Base-by-base conservation (phyloP, 345 rosid species). In the Pelargonium nanum region DNA sequence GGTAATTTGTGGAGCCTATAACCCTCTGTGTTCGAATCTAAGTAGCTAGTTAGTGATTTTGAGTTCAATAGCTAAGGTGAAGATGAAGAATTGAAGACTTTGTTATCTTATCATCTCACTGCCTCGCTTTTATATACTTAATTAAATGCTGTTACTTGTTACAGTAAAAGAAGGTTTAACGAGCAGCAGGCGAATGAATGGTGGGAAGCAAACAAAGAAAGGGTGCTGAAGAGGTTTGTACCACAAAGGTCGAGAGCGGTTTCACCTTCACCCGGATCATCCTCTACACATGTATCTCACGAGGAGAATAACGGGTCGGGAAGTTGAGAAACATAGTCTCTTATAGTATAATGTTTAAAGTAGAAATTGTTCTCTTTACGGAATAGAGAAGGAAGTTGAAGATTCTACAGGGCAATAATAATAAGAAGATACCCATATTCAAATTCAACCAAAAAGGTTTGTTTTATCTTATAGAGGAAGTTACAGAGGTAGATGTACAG, bases 131-230 rank as follows among this genome's bases (percentile, higher is more conserved):
- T 44, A 30, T 51, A 28, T 54, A 26, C 55, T 30, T 2, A 26
- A 40, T 20, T n/a, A n/a, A n/a, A n/a, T n/a, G n/a, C n/a, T n/a
- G n/a, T n/a, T n/a, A n/a, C n/a, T 56, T 55, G 67, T 70, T 77
- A 67, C 77, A 89, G 96, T 65, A 93, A 89, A 78, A 71, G 86
- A 32, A 81, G 83, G 75, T 93, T 87, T 58, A 80, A 67, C 23
- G 96, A 78, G 73, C 83, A 83, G 9, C 92, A 93, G 53, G 96
- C 97, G 65, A 94, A 73, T 73, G 88, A 80, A 70, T 89, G 99
- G 96, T 93, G 96, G 99, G 77, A 30, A 61, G 86, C 60, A 62
- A 85, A 93, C 71, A 93, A 84, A 70, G 96, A 93, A 52, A 79
- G 85, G 77, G 75, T 93, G 57, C 82, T 87, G n/a, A 81, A 64